phyloP scores from a whole-genome alignment of 2,329 filamentous ascomycete genomes.

The Diaporthe eres region DNA sequence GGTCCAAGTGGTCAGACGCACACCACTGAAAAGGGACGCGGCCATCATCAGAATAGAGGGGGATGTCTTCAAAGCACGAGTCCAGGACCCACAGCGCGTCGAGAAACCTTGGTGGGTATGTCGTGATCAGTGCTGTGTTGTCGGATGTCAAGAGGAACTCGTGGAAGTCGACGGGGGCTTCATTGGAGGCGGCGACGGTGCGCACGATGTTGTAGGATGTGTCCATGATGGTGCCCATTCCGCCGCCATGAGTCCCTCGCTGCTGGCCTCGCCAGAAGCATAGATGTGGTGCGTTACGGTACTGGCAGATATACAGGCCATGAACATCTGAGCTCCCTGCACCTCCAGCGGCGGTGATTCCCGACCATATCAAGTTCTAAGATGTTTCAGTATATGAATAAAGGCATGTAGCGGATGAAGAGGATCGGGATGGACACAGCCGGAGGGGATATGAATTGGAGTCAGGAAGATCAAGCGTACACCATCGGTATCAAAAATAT shows the following conservation, averaged over 20 bases:
- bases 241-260: constrained; percentile 31
- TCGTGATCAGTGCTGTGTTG: constrained; percentile 32
- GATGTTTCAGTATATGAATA: not conserved
- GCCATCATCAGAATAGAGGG: not conserved
- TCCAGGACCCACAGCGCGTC: constrained; percentile 33
- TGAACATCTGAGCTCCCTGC: constrained; percentile 19
- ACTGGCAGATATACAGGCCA: constrained; percentile 32
- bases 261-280: constrained; percentile 36
- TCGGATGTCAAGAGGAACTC: constrained; percentile 33
- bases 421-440: no score
- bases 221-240: constrained; percentile 34
- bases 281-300: constrained; percentile 18
- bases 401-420: no score
- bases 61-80: constrained; percentile 32
- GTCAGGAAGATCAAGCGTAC: not conserved
- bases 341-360: constrained; percentile 15
- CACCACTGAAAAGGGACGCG: constrained; percentile 29
- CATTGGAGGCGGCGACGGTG: not conserved
- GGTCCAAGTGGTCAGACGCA: constrained; percentile 30
- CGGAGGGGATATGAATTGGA: no score
- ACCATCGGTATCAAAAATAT: constrained; percentile 37
- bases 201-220: constrained; percentile 33
- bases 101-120: constrained; percentile 25
- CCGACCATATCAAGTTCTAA: constrained; percentile 35
- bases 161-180: constrained; percentile 28